Evolutionary conservation across 176 grass and related monocot genomes (phyloP), one percentile per base, ranked within the genome.

Genomic region (Triticum urartu): DNA sequence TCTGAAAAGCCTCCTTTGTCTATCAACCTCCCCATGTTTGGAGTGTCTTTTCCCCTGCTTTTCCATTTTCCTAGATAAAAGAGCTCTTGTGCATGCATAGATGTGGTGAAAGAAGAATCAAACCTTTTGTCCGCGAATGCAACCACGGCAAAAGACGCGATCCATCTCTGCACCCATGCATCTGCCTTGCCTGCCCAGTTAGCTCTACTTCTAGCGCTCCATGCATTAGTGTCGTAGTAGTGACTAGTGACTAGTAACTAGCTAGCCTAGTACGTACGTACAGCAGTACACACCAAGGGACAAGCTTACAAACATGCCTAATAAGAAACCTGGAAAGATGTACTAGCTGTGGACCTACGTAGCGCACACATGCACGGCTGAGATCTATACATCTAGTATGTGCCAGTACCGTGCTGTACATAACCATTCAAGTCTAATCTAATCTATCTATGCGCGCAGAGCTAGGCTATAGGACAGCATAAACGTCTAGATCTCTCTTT

Each of bases 1-100:
- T 86, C 93, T 95, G 93, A 90, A 95, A 95, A 95, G 93, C 88
- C 84, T 90, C 90, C 86, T 90, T 95, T 95, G 92, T 93, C 92
- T 86, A 88, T 86, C 89, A 75, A 80, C 75, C 85, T 91, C 92
- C 67, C 82, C 86, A 88, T 91, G 86, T 93, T 93, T 93, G 89
- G 92, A 92, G 90, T 81, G 86, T 84, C 90, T 86, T 92, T 90
- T 90, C 78, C 74, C 78, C 74, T 21, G 69, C 93, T 90, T 94
- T 90, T 86, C 75, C 93, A 72, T 90, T 95, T 71, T 88, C 83
- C 88, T 84, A 90, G 84, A 92, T 75, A 7, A 78, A 90, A 92
- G 83, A 75, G 71, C 70, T 34, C 82, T 88, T 66, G 63, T 54
- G 64, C 86, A 71, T 85, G 63, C 48, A 54, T 54, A 54, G 86